Evolutionary conservation across 345 rosid genomes (phyloP), one percentile per base, ranked within the genome.

Genomic region (Euphorbia pulcherrima): DNA sequence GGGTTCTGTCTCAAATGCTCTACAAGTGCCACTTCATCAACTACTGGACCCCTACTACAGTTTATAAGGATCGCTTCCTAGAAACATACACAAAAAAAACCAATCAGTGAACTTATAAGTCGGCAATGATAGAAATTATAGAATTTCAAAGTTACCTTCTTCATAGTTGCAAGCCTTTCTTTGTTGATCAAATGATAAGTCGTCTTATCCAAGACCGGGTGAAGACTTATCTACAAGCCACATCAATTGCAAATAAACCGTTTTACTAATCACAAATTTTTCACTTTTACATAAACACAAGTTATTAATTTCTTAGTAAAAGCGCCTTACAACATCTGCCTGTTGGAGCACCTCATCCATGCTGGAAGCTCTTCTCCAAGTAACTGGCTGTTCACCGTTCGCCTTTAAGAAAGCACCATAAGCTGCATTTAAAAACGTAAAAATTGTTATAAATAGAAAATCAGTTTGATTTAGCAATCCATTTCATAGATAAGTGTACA

Each of bases 31-130:
- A 69, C 96, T 78, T 94, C 99, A 70, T 94, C 99, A 50, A 94
- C 60, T 51, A 94, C 97, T 0, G 97, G 99, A 6, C 99, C 99
- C 72, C 97, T 84, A 46, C 99, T 91, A 44, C 99, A 94, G 83
- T 94, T 94, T 64, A 91, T 75, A 72, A 89, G 97, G 79, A 94
- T 83, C 40, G 99, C 99, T 81, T 94, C 99, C 97, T 91, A 72
- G 26, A 72, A 39, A 37, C 12, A 40, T 16, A 67, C 35, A 51
- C 53, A 35, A 61, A 11, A n/a, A 51, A 58, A 59, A n/a, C 8
- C 30, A 14, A 39, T 46, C 30, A 35, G 13, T 21, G 10, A n/a
- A 3, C 30, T 10, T 9, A 40, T 10, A 41, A 29, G 27, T 55
- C 24, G 8, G 18, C 17, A 27, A 8, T 24, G 54, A 52, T 4